Conservation (phyloP, 805 yeast species). For the Saturnispora sanitii region DNA sequence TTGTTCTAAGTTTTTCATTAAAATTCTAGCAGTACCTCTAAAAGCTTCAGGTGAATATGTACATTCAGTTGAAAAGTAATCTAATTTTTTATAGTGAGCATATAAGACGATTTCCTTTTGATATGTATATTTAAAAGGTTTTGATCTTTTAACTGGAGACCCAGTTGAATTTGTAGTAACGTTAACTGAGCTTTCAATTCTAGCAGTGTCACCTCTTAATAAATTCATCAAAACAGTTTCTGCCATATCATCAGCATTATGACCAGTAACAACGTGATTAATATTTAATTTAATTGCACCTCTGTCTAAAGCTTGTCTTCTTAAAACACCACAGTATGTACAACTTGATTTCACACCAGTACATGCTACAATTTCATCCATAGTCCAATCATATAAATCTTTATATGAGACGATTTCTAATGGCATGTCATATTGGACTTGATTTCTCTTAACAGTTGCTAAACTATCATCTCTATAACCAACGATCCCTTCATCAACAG, state of each 20-base stretch:
- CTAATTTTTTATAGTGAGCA: slow-evolving; percentile 92
- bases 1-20: slow-evolving; percentile 82
- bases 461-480: slow-evolving; percentile 96
- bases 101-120: slow-evolving; percentile 95
- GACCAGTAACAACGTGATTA: slow-evolving; percentile 92
- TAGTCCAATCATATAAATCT: slow-evolving; percentile 92
- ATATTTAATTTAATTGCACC: slow-evolving; percentile 86
- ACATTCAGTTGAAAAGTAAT: slow-evolving; percentile 95
- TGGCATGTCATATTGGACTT: slow-evolving; percentile 48
- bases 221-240: slow-evolving; percentile 95
- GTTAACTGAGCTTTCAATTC: slow-evolving; percentile 79
- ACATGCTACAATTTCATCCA: slow-evolving; percentile 94
- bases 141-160: slow-evolving; percentile 85
- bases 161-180: slow-evolving; percentile 76
- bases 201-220: slow-evolving; percentile 89
- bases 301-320: slow-evolving; percentile 93
- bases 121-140: slow-evolving; percentile 92
- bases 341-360: slow-evolving; percentile 92
- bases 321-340: slow-evolving; percentile 94
- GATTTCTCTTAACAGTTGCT: slow-evolving; percentile 93
- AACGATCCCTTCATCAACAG: slow-evolving; percentile 93
- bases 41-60: slow-evolving; percentile 98
- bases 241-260: slow-evolving; percentile 98
- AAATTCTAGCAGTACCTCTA: slow-evolving; percentile 91
- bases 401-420: slow-evolving; percentile 56